Conservation (phyloP, 2,329 filamentous ascomycete genomes). For the Stachybotrys elegans region DNA sequence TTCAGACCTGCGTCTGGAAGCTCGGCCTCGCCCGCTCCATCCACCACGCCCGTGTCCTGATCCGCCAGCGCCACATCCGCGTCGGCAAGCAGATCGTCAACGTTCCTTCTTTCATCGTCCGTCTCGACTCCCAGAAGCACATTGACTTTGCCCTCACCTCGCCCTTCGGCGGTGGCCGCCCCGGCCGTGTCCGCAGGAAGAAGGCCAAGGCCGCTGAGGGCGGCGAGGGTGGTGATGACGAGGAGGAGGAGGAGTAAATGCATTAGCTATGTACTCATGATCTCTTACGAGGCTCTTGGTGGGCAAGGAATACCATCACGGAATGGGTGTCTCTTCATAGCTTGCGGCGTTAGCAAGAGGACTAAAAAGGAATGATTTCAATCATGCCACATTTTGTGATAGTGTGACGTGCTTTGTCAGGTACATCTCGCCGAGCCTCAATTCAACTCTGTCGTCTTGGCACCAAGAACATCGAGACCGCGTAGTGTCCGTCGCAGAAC, state of each 20-base stretch:
- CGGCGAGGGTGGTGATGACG: conserved; percentile 73
- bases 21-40: conserved; percentile 99
- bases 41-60: conserved; percentile 99
- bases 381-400: conserved; percentile 9
- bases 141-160: conserved; percentile 98
- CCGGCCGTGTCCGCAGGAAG: conserved; percentile 98
- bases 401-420: too few relatives aligned
- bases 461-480: too few relatives aligned
- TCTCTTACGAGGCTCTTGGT: too few relatives aligned
- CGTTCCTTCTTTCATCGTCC: conserved; percentile 98
- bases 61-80: conserved; percentile 99
- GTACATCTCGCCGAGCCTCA: too few relatives aligned
- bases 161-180: conserved; percentile 94
- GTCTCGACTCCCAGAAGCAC: conserved; percentile 99
- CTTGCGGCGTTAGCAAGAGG: conserved; percentile 48
- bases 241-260: conserved; percentile 75
- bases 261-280: conserved; percentile 23
- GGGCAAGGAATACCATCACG: conserved; percentile 30
- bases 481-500: conserved; percentile 11
- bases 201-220: conserved; percentile 96
- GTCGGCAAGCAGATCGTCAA: conserved; percentile 99
- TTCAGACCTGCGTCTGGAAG: conserved; percentile 99
- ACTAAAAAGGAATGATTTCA: conserved; percentile 40
- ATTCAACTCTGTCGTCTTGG: too few relatives aligned
- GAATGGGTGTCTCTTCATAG: conserved; percentile 40